A percentile compares a stretch with the other conserved stretches of the same genome.
These are phyloP conservation scores for Pseudozyma flocculosa DNA, from an alignment of 1,284 basidiomycete species.

Conservation along the genomic window DNA sequence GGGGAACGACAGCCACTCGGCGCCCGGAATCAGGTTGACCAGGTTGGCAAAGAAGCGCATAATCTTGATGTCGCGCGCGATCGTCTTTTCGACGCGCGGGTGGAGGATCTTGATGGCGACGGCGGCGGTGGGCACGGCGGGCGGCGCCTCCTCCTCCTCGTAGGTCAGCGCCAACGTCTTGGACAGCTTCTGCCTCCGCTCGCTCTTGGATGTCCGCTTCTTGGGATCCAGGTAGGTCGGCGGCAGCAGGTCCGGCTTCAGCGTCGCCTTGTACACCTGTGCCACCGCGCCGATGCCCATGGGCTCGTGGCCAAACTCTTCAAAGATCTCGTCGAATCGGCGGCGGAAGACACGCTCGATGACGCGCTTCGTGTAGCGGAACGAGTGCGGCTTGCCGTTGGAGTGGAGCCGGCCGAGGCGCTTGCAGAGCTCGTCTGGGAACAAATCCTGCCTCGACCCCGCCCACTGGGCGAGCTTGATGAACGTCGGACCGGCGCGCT, in stretches of 20 bases:
- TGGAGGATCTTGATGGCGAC: constrained; percentile 97
- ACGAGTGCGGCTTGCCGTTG: constrained; percentile 77
- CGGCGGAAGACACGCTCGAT: constrained; percentile 76
- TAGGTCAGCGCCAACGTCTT: constrained; percentile 44
- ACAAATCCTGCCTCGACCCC: constrained; percentile 88
- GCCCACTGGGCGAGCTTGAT: constrained; percentile 99
- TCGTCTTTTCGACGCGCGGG: constrained; percentile 72
- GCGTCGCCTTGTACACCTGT: constrained; percentile 84
- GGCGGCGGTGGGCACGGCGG: constrained; percentile 56
- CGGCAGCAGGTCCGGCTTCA: constrained; percentile 79
- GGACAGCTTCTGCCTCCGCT: constrained; percentile 22
- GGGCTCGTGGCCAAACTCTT: constrained; percentile 80
- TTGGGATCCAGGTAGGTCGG: constrained; percentile 57
- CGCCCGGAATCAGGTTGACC: constrained; percentile 81
- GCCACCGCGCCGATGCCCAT: constrained; percentile 98
- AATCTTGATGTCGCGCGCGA: constrained; percentile 84
- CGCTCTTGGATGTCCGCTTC: constrained; percentile 13
- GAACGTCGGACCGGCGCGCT: constrained; percentile 92
- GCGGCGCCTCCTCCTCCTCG: constrained; percentile 42
- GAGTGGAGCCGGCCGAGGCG: constrained; percentile 86
- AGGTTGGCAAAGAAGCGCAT: constrained; percentile 87
- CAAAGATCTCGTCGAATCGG: constrained; percentile 82
- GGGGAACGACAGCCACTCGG: constrained; percentile 93
- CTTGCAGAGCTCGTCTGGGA: constrained; percentile 87
- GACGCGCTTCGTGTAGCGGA: constrained; percentile 77